Conservation (phyloP, 2,329 filamentous ascomycete genomes). For the Didymosphaeria variabile region DNA sequence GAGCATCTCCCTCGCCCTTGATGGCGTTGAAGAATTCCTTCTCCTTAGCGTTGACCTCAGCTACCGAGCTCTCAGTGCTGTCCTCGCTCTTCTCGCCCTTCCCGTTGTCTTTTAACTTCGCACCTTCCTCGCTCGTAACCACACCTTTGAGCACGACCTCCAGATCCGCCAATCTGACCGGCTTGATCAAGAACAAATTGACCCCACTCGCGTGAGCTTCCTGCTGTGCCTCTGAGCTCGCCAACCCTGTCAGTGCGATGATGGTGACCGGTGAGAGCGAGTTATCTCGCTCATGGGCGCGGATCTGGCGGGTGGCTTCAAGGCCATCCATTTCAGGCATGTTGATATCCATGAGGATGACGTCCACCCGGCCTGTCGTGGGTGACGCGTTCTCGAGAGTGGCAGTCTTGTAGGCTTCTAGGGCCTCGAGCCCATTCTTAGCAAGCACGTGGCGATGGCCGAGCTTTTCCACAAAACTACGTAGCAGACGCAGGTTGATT, state of each 20-base stretch:
- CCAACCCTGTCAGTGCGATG: conserved; percentile 63
- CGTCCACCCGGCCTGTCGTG: conserved; percentile 32
- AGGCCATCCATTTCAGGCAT: conserved; percentile 53
- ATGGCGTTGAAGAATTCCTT: not conserved
- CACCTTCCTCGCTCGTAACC: conserved; percentile 33
- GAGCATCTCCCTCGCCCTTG: not conserved
- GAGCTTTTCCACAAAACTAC: conserved; percentile 48
- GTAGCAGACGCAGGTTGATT: conserved; percentile 50
- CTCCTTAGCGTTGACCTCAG: not conserved
- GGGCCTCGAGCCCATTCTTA: conserved; percentile 48
- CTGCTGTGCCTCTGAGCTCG: conserved; percentile 58
- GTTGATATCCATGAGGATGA: conserved; percentile 49
- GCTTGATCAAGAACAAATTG: conserved; percentile 65
- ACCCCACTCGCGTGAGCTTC: conserved; percentile 63
- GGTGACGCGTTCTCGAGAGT: conserved; percentile 13
- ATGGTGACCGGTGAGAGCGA: conserved; percentile 55
- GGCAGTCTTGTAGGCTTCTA: conserved; percentile 40
- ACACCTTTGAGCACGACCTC: conserved; percentile 52
- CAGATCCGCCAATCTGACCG: conserved; percentile 56
- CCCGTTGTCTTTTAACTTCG: not conserved
- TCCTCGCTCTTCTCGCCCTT: conserved; percentile 6
- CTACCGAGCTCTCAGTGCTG: not conserved
- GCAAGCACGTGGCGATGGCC: conserved; percentile 45
- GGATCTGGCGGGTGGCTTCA: conserved; percentile 50
- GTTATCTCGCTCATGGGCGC: conserved; percentile 57